Evolutionary conservation across 306 rosid genomes (phyloP), one percentile per base, ranked within the genome.

Genomic region (Cotoneaster glaucophyllus): DNA sequence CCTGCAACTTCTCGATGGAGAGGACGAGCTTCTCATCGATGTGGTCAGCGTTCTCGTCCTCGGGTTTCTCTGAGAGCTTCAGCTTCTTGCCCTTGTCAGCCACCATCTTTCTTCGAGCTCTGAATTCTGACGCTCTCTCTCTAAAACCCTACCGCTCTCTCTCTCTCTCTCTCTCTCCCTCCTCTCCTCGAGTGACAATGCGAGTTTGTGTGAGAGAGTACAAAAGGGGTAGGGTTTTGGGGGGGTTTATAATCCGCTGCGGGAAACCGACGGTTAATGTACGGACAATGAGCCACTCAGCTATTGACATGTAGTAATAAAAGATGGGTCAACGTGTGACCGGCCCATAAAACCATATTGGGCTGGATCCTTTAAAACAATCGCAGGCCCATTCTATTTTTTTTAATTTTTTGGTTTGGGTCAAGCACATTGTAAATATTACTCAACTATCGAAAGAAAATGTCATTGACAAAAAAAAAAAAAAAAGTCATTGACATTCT

Each of bases 1-100:
- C 96, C 87, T 93, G 96, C 84, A 93, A 75, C 70, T 91, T 93
- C 81, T 93, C 96, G 74, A 91, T 86, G 75, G 93, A 86, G 56
- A 86, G 86, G 72, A 93, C 86, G 75, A 93, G 97, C 75, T 93
- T 85, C 72, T 79, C 94, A 22, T 91, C 91, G 71, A 91, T 82
- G 32, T 79, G 84, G 53, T 88, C 94, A 0, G 85, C 69, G 76
- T 80, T 83, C 44, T 86, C 84, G 14, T 79, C 85, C 41, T 91
- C 89, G 22, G 73, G 64, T 58, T 83, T 87, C 37, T 85, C 96
- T 0, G 86, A 24, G 2, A 78, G 78, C 89, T 88, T 93, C 56
- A 80, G 76, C 82, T 85, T 93, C 86, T 93, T 93, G 26, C 90
- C 74, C 64, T 82, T 93, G 81, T 88, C 96, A 11, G 85, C 87